A percentile compares a stretch with the other conserved stretches of the same genome.
phyloP scores from a whole-genome alignment of 148 eudicot genomes.

The Fagopyrum tataricum region DNA sequence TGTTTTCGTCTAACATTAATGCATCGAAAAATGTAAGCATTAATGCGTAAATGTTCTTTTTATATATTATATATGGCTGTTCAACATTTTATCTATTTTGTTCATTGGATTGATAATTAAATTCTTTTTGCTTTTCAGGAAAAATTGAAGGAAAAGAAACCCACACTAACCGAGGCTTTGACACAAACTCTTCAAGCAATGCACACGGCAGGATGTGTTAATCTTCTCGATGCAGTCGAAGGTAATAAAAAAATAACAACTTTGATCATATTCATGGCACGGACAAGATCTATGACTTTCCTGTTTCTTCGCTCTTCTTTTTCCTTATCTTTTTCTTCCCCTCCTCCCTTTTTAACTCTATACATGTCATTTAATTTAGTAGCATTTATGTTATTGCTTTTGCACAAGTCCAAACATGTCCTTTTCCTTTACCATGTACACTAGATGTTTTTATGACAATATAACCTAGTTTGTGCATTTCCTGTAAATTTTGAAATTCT shows the following conservation, averaged over 20 bases:
- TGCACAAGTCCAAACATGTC: too few species aligned
- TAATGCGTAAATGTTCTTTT: not conserved
- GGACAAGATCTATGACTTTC: too few species aligned
- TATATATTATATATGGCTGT: not conserved
- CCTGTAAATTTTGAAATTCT: too few species aligned
- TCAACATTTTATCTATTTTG: not conserved
- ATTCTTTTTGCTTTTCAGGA: conserved; percentile 36
- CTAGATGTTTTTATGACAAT: too few species aligned
- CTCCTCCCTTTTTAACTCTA: too few species aligned
- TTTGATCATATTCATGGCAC: too few species aligned
- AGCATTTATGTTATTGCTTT: too few species aligned
- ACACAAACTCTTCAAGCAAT: conserved; percentile 90
- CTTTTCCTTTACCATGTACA: too few species aligned
- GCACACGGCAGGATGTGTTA: conserved; percentile 92
- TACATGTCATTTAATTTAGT: too few species aligned
- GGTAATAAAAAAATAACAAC: conserved; percentile 30
- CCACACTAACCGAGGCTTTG: conserved; percentile 71
- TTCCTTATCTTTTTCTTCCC: too few species aligned
- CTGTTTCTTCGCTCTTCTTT: too few species aligned
- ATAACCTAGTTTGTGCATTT: too few species aligned
- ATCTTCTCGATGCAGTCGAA: conserved; percentile 76
- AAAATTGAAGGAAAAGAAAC: conserved; percentile 97
- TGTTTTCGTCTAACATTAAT: not conserved
- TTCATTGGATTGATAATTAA: not conserved
- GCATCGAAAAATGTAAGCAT: not conserved